phyloP scores from a whole-genome alignment of 768 basidiomycete genomes.

The Polyporus arcularius region DNA sequence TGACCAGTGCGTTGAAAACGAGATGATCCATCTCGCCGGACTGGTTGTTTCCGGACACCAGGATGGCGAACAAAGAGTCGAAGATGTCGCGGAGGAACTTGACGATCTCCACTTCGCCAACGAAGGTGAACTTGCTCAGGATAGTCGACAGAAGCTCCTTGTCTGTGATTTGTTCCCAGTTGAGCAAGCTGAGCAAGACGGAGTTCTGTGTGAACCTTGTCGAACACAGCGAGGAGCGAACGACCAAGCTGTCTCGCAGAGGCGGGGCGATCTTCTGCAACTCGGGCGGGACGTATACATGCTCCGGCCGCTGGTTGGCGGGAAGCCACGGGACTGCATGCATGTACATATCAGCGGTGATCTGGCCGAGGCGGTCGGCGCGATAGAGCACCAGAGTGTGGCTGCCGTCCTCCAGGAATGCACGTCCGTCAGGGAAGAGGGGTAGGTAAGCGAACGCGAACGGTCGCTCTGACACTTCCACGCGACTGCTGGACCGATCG shows the following conservation, averaged over 20 bases:
- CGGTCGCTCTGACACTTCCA: constrained; percentile 62
- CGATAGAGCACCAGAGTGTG: constrained; percentile 85
- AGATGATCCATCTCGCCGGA: constrained; percentile 78
- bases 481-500: constrained; percentile 44
- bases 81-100: constrained; percentile 91
- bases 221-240: constrained; percentile 90
- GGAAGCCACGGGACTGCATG: constrained; percentile 61
- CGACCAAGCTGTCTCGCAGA: constrained; percentile 72
- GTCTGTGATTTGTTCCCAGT: constrained; percentile 74
- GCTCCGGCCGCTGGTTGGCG: constrained; percentile 60
- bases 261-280: constrained; percentile 67
- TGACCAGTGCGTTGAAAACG: constrained; percentile 90
- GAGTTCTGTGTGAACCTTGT: constrained; percentile 91
- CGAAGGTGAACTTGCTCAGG: constrained; percentile 85
- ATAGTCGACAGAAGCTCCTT: constrained; percentile 68
- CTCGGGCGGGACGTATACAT: constrained; percentile 56
- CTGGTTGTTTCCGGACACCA: constrained; percentile 74
- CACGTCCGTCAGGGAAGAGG: constrained; percentile 70
- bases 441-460: constrained; percentile 95
- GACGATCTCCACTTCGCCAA: constrained; percentile 92
- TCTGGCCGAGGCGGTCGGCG: constrained; percentile 66
- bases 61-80: constrained; percentile 88
- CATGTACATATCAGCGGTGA: constrained; percentile 73
- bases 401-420: constrained; percentile 88
- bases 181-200: constrained; percentile 75